These are phyloP conservation scores for Hygrocybe coccinea DNA, from an alignment of 768 basidiomycete species.

Conservation along the genomic window DNA sequence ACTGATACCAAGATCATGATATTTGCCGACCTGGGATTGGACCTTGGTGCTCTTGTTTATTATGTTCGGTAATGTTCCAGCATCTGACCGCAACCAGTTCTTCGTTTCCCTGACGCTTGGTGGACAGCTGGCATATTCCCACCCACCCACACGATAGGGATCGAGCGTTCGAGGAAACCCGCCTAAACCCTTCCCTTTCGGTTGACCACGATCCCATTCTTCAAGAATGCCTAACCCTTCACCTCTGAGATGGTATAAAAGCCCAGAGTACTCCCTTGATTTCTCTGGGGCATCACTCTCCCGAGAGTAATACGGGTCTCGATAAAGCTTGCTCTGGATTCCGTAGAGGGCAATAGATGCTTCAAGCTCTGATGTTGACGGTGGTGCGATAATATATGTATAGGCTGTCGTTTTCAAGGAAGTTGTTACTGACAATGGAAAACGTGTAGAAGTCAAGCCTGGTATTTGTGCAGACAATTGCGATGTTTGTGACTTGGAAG, in stretches of 20 bases:
- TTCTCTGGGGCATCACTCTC: constrained; percentile 60
- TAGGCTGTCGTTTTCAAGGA: constrained; percentile 36
- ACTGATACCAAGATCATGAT: not conserved
- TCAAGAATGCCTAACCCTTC: constrained; percentile 53
- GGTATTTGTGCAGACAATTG: not conserved
- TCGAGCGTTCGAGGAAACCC: constrained; percentile 13
- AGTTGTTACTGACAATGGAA: constrained; percentile 13
- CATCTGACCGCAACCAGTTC: constrained; percentile 42
- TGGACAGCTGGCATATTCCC: constrained; percentile 76
- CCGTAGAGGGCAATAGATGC: constrained; percentile 42
- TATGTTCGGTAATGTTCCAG: constrained; percentile 9
- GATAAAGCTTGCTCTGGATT: constrained; percentile 61
- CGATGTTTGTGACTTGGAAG: not conserved
- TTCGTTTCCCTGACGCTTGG: constrained; percentile 55
- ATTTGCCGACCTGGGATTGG: constrained; percentile 49
- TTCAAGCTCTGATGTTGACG: constrained; percentile 44
- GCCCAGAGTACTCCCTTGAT: constrained; percentile 75
- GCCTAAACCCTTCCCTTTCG: not conserved
- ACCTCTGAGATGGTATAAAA: constrained; percentile 67
- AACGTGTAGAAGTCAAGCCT: not conserved
- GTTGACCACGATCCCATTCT: constrained; percentile 43
- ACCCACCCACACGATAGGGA: constrained; percentile 47
- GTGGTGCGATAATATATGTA: constrained; percentile 47
- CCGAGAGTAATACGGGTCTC: constrained; percentile 75
- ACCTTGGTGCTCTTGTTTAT: constrained; percentile 18